Percentiles rank a stretch among this genome's conserved stretches.
Conservation (phyloP, 495 filamentous ascomycete genomes). For the Cenococcum geophilum region DNA sequence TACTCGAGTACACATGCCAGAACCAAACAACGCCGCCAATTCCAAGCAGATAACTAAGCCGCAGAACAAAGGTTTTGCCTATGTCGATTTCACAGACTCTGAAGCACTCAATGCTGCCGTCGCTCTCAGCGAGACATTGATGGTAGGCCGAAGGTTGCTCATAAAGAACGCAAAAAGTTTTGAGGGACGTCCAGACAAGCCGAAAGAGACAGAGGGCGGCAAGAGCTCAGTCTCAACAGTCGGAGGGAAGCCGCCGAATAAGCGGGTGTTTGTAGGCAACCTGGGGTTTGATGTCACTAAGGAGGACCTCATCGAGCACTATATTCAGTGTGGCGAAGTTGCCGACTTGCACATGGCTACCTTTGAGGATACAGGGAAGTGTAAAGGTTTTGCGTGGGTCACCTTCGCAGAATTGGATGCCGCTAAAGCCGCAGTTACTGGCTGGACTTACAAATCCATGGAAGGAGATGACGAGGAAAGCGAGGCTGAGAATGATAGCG, state of each 20-base stretch:
- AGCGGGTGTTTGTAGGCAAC: conserved; percentile 88
- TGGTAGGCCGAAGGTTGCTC: conserved; percentile 68
- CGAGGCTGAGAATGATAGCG: conserved; percentile 37
- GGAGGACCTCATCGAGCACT: conserved; percentile 71
- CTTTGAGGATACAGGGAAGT: conserved; percentile 95
- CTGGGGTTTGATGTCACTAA: conserved; percentile 78
- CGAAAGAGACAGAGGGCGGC: conserved; percentile 43
- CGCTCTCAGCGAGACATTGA: conserved; percentile 69
- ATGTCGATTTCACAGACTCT: conserved; percentile 77
- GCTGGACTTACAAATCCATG: conserved; percentile 52
- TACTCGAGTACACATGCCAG: conserved; percentile 76
- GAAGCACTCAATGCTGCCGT: conserved; percentile 65
- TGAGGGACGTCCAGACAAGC: conserved; percentile 63
- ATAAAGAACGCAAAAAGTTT: conserved; percentile 89
- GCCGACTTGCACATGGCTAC: conserved; percentile 78
- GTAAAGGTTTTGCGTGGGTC: conserved; percentile 95
- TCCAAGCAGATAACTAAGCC: conserved; percentile 46
- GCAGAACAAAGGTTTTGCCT: conserved; percentile 86
- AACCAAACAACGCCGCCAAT: conserved; percentile 25
- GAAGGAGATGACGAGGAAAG: conserved; percentile 34
- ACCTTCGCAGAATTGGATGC: conserved; percentile 74
- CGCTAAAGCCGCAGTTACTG: conserved; percentile 72
- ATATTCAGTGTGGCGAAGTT: conserved; percentile 73
- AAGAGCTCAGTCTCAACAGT: conserved; percentile 32
- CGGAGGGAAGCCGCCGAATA: conserved; percentile 53